Conservation (phyloP, 352 stramenopile genomes). For the Phytophthora cajani region DNA sequence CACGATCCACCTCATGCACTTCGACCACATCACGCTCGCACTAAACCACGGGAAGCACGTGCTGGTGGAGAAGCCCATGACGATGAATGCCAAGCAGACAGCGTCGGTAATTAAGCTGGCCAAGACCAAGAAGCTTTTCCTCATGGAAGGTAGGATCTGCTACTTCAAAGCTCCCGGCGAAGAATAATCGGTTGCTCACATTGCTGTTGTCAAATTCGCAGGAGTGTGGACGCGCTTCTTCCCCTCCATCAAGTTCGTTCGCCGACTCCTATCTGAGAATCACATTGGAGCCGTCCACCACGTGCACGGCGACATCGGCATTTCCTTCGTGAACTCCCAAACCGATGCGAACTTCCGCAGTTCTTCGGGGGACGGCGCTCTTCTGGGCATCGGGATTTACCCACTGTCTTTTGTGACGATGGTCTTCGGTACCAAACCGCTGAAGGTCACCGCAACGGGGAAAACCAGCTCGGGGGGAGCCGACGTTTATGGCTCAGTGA, state of each 20-base stretch:
- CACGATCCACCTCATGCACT: slow-evolving; percentile 87
- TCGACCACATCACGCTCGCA: slow-evolving; percentile 72
- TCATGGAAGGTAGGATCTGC: slow-evolving; percentile 73
- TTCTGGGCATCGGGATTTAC: slow-evolving; percentile 86
- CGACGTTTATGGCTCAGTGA: slow-evolving; percentile 57
- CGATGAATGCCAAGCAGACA: slow-evolving; percentile 82
- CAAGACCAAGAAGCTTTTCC: slow-evolving; percentile 67
- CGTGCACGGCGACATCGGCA: slow-evolving; percentile 57
- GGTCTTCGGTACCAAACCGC: slow-evolving; percentile 53
- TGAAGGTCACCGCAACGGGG: slow-evolving; percentile 54
- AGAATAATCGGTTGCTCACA: neutral
- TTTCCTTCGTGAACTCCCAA: slow-evolving; percentile 25
- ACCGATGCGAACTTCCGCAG: slow-evolving; percentile 62
- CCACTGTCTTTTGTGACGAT: slow-evolving; percentile 77
- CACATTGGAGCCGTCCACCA: slow-evolving; percentile 74
- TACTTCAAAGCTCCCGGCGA: neutral
- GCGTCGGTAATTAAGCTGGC: slow-evolving; percentile 65
- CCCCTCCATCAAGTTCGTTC: slow-evolving; percentile 66
- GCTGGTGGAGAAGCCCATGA: slow-evolving; percentile 93
- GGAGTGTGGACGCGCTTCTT: slow-evolving; percentile 87
- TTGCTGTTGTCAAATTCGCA: slow-evolving; percentile 63
- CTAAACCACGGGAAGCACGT: slow-evolving; percentile 89
- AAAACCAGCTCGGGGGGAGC: slow-evolving; percentile 51
- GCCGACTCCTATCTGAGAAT: slow-evolving; percentile 50
- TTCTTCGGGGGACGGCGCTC: slow-evolving; percentile 63